These are phyloP conservation scores for Pelargonium exstipulatum DNA, from an alignment of 441 rosid genomes.

Conservation along the genomic window DNA sequence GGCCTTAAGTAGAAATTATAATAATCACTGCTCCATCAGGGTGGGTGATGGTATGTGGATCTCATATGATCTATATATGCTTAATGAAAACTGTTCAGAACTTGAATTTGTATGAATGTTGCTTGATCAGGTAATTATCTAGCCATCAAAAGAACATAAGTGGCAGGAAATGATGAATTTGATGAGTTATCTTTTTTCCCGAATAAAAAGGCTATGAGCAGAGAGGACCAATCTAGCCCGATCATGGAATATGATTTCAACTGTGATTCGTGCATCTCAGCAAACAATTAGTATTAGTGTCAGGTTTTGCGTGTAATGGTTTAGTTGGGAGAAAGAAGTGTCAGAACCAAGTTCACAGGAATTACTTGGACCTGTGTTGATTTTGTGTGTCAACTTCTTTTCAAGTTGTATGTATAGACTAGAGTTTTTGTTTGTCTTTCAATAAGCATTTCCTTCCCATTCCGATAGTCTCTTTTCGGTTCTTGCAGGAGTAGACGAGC, in stretches of 20 bases:
- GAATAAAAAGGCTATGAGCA: neutral
- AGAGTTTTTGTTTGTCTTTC: neutral
- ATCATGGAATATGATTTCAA: neutral
- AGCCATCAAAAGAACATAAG: neutral
- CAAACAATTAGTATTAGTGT: neutral
- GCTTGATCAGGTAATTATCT: neutral
- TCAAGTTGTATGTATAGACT: neutral
- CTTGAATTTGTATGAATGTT: neutral
- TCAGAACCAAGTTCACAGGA: neutral
- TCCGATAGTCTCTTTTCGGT: slow-evolving; percentile 1
- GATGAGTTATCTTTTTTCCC: neutral
- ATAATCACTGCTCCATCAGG: neutral
- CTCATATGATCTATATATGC: neutral
- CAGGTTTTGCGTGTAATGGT: neutral
- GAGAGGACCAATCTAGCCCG: neutral
- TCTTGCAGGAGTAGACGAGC: slow-evolving; percentile 1
- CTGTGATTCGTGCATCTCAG: neutral
- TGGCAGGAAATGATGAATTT: neutral
- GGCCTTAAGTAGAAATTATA: neutral
- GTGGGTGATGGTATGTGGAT: neutral
- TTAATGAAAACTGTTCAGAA: neutral
- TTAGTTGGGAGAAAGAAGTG: neutral
- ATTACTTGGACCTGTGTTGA: neutral
- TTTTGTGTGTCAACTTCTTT: neutral
- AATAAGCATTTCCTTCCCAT: neutral